Percentiles rank a stretch among this genome's conserved stretches.
These are phyloP conservation scores for Candida sp. DNA, from an alignment of 1,139 yeast species.

Conservation along the genomic window DNA sequence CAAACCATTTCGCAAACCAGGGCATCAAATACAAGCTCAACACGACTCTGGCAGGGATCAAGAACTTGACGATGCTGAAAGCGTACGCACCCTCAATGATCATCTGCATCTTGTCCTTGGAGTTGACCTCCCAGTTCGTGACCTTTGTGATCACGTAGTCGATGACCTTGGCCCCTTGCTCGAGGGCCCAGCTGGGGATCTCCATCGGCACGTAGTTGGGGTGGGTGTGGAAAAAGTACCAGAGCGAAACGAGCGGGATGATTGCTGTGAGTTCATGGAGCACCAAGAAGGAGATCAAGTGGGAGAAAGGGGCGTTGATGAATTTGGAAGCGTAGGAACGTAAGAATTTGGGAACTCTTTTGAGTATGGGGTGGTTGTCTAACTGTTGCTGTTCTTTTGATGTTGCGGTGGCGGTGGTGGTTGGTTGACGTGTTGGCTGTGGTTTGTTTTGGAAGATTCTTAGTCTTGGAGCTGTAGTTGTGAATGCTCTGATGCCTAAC, in stretches of 20 bases:
- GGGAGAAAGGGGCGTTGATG: slow-evolving; percentile 66
- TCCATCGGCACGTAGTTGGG: slow-evolving; percentile 50
- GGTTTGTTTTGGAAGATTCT: not conserved
- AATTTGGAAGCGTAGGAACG: slow-evolving; percentile 54
- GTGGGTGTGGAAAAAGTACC: slow-evolving; percentile 73
- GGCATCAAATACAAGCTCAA: slow-evolving; percentile 68
- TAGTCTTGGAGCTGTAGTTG: not conserved
- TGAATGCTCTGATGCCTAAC: not conserved
- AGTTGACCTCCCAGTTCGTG: slow-evolving; percentile 37
- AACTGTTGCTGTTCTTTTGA: slow-evolving; percentile 1
- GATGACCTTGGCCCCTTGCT: slow-evolving; percentile 63
- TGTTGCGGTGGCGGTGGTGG: not conserved
- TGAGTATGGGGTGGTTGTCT: slow-evolving; percentile 36
- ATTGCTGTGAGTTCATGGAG: slow-evolving; percentile 91
- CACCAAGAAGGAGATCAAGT: slow-evolving; percentile 72
- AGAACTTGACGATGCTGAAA: slow-evolving; percentile 73
- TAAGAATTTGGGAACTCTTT: slow-evolving; percentile 50
- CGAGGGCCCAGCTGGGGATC: slow-evolving; percentile 68
- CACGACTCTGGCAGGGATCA: slow-evolving; percentile 63
- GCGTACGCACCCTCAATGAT: slow-evolving; percentile 90
- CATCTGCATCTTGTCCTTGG: slow-evolving; percentile 59
- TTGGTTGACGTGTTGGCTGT: not conserved
- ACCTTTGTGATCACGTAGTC: slow-evolving; percentile 45
- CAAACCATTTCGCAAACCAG: slow-evolving; percentile 62
- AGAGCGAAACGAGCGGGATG: slow-evolving; percentile 73